These are phyloP conservation scores for Plasmodium chabaudi DNA, from an alignment of 169 alveolate species.

Conservation along the genomic window DNA sequence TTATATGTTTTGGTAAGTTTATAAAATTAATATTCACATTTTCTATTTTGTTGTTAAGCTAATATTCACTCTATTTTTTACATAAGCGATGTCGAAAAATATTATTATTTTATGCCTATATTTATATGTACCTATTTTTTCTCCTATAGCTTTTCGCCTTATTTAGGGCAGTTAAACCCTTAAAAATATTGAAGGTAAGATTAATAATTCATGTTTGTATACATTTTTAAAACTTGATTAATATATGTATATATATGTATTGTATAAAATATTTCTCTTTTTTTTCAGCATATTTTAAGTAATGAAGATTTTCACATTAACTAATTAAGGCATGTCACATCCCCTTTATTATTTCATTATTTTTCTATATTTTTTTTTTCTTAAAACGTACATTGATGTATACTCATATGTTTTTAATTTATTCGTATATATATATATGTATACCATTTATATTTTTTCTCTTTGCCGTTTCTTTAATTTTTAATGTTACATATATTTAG, in stretches of 20 bases:
- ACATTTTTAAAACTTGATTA: neutral
- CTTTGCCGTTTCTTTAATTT: neutral
- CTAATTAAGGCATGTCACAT: conserved; percentile 5
- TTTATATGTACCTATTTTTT: neutral
- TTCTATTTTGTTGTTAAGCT: neutral
- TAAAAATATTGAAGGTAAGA: conserved; percentile 46
- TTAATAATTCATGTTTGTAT: neutral
- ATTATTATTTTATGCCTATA: neutral
- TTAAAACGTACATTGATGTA: neutral
- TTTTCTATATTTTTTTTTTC: neutral
- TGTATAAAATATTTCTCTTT: conserved; percentile 1
- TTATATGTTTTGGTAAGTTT: conserved; percentile 45
- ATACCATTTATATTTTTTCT: neutral
- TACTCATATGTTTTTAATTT: neutral
- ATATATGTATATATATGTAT: neutral
- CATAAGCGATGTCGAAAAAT: neutral
- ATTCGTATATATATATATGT: neutral
- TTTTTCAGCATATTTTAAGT: conserved; percentile 66
- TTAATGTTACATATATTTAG: too few relatives aligned
- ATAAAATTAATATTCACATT: neutral
- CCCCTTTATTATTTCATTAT: neutral
- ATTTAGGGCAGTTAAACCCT: conserved; percentile 64
- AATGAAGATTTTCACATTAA: conserved; percentile 74
- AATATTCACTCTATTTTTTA: neutral
- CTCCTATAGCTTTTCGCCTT: conserved; percentile 51